These are phyloP conservation scores for Penicillium egyptiacum DNA, from an alignment of 495 filamentous ascomycete genomes.

Conservation along the genomic window DNA sequence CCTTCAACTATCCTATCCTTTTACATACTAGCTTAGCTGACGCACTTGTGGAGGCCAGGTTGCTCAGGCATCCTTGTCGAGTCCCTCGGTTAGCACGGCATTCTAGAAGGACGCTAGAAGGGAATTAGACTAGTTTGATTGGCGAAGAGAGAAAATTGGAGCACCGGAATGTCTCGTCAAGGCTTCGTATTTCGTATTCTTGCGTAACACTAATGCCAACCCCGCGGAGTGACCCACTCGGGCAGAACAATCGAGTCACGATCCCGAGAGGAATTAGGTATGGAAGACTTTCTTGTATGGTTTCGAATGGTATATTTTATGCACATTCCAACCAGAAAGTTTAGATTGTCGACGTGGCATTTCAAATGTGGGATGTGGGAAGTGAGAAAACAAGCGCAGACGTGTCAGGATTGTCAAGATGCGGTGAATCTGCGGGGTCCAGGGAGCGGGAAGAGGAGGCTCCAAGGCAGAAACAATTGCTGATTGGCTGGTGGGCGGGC, in stretches of 20 bases:
- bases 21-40: background rate
- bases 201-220: background rate
- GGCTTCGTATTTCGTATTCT: background rate
- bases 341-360: background rate
- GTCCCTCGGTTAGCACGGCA: constrained; percentile 5
- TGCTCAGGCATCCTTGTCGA: background rate
- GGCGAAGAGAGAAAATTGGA: background rate
- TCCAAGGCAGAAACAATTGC: constrained; percentile 1
- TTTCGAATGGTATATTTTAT: background rate
- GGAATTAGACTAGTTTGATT: background rate
- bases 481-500: constrained; percentile 7
- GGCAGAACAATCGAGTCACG: background rate
- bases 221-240: background rate
- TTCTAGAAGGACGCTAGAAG: constrained; percentile 13
- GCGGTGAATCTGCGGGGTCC: constrained; percentile 12
- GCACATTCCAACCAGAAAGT: background rate
- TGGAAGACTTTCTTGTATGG: background rate
- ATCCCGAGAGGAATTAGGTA: background rate
- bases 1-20: no score
- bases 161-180: background rate
- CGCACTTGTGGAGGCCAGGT: background rate
- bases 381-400: background rate
- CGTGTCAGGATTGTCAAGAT: background rate
- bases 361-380: background rate
- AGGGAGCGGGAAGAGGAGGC: constrained; percentile 5